Evolutionary conservation across 2,329 filamentous ascomycete genomes (phyloP).

Genomic region (Aspergillus sp.): DNA sequence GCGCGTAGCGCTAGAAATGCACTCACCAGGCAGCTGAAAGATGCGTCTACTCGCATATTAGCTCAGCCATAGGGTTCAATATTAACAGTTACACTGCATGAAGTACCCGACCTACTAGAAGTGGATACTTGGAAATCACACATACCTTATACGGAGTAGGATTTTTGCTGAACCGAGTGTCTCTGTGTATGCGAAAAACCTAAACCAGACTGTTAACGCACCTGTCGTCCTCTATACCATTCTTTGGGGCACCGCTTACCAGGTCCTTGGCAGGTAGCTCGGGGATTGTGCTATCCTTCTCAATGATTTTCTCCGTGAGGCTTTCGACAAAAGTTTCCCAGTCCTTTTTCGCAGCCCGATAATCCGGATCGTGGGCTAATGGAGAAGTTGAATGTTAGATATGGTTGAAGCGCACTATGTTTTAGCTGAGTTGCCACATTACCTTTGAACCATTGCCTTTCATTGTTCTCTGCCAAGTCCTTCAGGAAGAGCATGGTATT

Average conservation of each 20-base stretch:
- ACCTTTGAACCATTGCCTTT: constrained; percentile 62
- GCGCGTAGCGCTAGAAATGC: constrained; percentile 3
- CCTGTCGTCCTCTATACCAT: constrained; percentile 1
- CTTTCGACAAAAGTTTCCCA: constrained; percentile 74
- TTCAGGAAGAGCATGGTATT: constrained; percentile 59
- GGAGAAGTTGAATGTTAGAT: constrained; percentile 6
- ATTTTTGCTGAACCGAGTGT: constrained; percentile 78
- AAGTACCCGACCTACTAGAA: constrained; percentile 3
- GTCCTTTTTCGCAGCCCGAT: constrained; percentile 71
- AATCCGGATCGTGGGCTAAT: constrained; percentile 73
- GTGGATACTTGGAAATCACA: constrained; percentile 6
- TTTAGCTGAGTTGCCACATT: constrained; percentile 11
- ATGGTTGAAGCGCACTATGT: neutral
- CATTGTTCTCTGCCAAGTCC: constrained; percentile 57
- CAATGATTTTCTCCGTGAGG: constrained; percentile 65
- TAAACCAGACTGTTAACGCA: constrained; percentile 22
- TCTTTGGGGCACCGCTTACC: constrained; percentile 35
- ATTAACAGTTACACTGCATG: too few species aligned
- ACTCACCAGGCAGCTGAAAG: constrained; percentile 75
- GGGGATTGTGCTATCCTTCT: constrained; percentile 75
- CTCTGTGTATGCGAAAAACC: constrained; percentile 82
- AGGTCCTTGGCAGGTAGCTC: constrained; percentile 83
- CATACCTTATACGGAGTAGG: constrained; percentile 82
- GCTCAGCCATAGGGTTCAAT: constrained; percentile 4
- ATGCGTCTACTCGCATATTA: constrained; percentile 54